Evolutionary conservation across 2,329 filamentous ascomycete genomes (phyloP), one percentile per base, ranked within the genome.

Genomic region (Gaeumannomyces sp.): DNA sequence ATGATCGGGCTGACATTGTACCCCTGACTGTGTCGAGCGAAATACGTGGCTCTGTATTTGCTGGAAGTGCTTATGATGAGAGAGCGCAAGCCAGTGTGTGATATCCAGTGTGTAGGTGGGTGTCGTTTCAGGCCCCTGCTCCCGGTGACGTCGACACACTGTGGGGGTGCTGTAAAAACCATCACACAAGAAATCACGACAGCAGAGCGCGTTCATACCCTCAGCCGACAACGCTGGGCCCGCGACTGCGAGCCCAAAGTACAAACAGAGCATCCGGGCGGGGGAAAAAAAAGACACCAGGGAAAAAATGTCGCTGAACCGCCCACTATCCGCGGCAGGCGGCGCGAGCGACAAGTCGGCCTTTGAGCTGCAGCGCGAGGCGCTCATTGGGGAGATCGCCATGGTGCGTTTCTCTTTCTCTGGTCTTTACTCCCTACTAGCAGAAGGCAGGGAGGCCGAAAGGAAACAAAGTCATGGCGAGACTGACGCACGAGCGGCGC

Each of bases 301-400:
- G n/a, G 58, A 60, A 64, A 60, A 31, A 65, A 65, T 65, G 64
- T 59, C 64, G 27, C 14, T 60, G 11, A 62, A 63, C 33, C 64
- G 60, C 22, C 58, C 60, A 33, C 2, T 27, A 11, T 61, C 64
- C 33, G 64, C 64, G 19, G 61, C 60, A 1, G 60, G 31, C 38
- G 58, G 59, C 59, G 62, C 61, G 71, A 75, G 71, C 31, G 81
- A 83, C 65, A 86, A 85, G 76, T 79, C 87, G 0, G 91, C 89
- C 70, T 94, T 93, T 71, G 89, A 93, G 73, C 85, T 89, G 73
- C 90, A 94, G 78, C 85, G 91, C 66, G 89, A 89, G 71, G 80
- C 86, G 8, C 80, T 93, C 35, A 81, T 93, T 5, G 81, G 83
- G 60, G 90, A 93, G 69, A 91, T 93, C 70, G 89, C 88, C 66